Conservation (phyloP, 441 rosid species). For the Jatropha multifida region DNA sequence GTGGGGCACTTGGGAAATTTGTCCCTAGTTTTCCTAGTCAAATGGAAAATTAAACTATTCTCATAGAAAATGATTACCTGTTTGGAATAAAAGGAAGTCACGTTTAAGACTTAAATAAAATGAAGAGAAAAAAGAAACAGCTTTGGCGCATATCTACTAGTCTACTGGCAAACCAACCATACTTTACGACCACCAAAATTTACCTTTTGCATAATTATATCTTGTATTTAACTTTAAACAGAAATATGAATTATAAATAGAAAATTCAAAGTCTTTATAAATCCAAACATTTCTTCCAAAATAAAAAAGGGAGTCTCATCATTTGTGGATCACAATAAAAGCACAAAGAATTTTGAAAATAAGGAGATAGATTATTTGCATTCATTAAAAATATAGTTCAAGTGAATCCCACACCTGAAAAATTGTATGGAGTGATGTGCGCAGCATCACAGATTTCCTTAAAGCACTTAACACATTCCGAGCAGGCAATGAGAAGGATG, state of each 20-base stretch:
- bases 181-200: no score
- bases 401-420: conserved; percentile 47
- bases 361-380: neutral
- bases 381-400: neutral
- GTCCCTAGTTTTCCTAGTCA: no score
- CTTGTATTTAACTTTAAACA: neutral
- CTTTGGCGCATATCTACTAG: no score
- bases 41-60: neutral
- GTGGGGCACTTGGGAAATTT: no score
- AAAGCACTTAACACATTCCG: conserved; percentile 59
- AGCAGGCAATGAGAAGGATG: conserved; percentile 37
- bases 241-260: neutral
- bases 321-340: neutral
- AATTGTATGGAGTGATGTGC: conserved; percentile 50
- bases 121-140: neutral
- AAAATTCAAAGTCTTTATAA: neutral
- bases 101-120: neutral
- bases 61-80: neutral
- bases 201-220: neutral
- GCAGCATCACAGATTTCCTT: conserved; percentile 64
- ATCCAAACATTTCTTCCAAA: neutral
- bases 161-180: no score
- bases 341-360: neutral
- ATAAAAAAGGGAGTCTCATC: no score
- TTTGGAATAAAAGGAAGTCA: neutral